Conservation (phyloP, 2,329 filamentous ascomycete genomes). For the Pseudonectria buxi region DNA sequence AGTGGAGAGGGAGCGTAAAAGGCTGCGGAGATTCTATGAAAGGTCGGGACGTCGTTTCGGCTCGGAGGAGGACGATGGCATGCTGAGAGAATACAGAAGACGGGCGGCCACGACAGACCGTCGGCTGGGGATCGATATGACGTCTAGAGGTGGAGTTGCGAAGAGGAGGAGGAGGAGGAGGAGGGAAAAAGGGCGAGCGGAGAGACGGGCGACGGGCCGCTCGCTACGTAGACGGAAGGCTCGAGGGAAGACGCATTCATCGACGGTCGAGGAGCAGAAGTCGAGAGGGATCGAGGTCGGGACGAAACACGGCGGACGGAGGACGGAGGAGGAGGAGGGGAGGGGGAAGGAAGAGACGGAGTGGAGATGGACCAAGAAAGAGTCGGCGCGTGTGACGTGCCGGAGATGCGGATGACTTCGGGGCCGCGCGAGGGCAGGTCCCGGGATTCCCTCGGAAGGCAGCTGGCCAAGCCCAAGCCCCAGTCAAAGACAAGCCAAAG, state of each 20-base stretch:
- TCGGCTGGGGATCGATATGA: constrained; percentile 12
- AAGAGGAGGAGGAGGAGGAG: constrained; percentile 10
- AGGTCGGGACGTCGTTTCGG: constrained; percentile 9
- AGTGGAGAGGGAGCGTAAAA: too few species aligned
- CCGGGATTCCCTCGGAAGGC: constrained; percentile 10
- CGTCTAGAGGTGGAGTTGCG: constrained; percentile 4
- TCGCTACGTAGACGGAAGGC: too few species aligned
- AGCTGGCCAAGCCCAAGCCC: too few species aligned
- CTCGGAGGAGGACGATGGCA: constrained; percentile 12
- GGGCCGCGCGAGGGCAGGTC: constrained; percentile 16
- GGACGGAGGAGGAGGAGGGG: not conserved
- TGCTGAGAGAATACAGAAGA: constrained; percentile 12
- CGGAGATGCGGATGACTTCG: constrained; percentile 27
- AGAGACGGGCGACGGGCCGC: not conserved
- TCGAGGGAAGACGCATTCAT: too few species aligned
- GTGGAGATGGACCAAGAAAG: constrained; percentile 5
- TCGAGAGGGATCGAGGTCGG: constrained; percentile 3
- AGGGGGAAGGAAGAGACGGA: not conserved
- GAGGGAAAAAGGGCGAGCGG: not conserved
- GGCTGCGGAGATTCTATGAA: constrained; percentile 3
- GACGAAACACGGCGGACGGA: constrained; percentile 4
- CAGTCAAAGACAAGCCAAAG: too few species aligned
- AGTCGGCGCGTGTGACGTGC: constrained; percentile 17
- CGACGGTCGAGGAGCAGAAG: too few species aligned
- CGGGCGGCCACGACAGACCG: constrained; percentile 17